phyloP scores from a whole-genome alignment of 305 asterid species.

The Fraxinus nigra region DNA sequence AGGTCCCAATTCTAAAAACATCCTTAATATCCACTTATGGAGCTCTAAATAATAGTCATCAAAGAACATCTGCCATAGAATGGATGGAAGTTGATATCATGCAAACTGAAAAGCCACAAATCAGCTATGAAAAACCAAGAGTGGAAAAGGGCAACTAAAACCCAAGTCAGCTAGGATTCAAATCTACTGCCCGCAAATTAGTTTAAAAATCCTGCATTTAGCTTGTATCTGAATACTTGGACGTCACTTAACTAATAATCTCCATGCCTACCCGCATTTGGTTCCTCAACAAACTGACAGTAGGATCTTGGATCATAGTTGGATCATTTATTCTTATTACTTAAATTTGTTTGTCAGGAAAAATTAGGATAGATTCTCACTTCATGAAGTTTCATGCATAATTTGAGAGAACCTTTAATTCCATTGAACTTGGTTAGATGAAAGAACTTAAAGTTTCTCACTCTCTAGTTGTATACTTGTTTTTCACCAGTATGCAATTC shows the following conservation, averaged over 20 bases:
- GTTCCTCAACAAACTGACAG: neutral
- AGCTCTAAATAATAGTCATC: neutral
- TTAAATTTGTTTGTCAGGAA: neutral
- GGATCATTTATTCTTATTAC: neutral
- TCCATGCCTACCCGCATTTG: neutral
- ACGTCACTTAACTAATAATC: neutral
- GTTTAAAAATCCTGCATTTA: neutral
- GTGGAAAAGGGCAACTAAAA: neutral
- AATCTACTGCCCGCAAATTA: neutral
- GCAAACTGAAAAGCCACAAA: neutral
- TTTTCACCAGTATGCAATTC: neutral
- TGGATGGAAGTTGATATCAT: neutral
- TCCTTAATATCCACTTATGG: neutral
- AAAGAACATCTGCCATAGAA: neutral
- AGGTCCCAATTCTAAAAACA: neutral
- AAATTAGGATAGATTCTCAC: neutral
- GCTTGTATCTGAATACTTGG: neutral
- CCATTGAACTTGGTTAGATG: neutral
- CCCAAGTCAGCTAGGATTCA: neutral
- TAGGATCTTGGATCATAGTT: neutral
- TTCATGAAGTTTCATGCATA: neutral
- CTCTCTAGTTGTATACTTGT: neutral
- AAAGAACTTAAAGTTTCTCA: neutral
- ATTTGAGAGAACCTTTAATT: neutral
- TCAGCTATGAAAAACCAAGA: neutral